Evolutionary conservation across 768 basidiomycete species (phyloP).

Genomic region (Psilocybe subaeruginosa): DNA sequence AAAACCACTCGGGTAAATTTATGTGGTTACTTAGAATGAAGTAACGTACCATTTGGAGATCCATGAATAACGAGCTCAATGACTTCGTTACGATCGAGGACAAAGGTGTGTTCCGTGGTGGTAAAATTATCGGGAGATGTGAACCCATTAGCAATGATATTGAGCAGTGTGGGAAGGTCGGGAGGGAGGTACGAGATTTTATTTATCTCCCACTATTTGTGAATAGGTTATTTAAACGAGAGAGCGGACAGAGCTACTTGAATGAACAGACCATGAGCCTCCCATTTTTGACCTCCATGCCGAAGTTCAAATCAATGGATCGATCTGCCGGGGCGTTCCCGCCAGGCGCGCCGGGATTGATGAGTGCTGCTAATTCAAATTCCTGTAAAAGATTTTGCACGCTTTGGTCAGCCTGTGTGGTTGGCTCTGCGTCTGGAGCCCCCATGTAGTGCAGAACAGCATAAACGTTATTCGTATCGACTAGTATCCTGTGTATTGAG

Average conservation of each 20-base stretch:
- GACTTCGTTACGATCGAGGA: slow-evolving; percentile 27
- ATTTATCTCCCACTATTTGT: slow-evolving; percentile 31
- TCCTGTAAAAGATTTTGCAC: slow-evolving; percentile 21
- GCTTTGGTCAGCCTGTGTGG: slow-evolving; percentile 27
- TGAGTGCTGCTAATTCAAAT: slow-evolving; percentile 9
- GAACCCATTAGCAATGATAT: slow-evolving; percentile 25
- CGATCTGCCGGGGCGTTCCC: slow-evolving; percentile 21
- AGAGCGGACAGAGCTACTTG: too few relatives aligned
- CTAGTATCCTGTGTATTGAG: slow-evolving; percentile 13
- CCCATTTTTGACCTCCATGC: slow-evolving; percentile 18
- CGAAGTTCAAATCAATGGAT: slow-evolving; percentile 24
- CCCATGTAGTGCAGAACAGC: slow-evolving; percentile 44
- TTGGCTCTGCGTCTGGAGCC: slow-evolving; percentile 36
- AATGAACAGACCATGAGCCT: slow-evolving; percentile 11
- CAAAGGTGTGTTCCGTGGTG: slow-evolving; percentile 29
- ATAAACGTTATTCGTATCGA: slow-evolving; percentile 21
- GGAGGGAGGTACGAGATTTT: slow-evolving; percentile 37
- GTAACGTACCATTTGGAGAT: slow-evolving; percentile 24
- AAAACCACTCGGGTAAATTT: not conserved
- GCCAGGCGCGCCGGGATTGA: slow-evolving; percentile 25
- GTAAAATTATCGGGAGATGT: slow-evolving; percentile 23
- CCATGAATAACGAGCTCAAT: slow-evolving; percentile 28
- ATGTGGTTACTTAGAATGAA: slow-evolving; percentile 21
- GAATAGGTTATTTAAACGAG: slow-evolving; percentile 8
- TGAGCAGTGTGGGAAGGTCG: slow-evolving; percentile 53